Evolutionary conservation across 345 rosid species (phyloP).

Genomic region (Citrus inodora): DNA sequence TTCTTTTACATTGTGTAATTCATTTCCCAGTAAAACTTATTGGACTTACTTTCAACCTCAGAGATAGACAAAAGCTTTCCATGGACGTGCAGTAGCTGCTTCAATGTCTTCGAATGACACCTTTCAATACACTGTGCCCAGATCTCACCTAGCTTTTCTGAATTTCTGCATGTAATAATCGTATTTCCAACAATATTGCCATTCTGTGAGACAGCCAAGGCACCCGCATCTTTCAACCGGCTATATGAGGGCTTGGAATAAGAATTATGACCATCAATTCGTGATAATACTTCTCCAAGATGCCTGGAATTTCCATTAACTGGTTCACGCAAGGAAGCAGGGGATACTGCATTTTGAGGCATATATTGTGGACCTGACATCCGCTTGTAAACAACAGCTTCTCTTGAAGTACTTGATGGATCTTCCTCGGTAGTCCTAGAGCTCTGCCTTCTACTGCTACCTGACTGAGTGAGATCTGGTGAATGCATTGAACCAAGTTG

Average conservation of each 20-base stretch:
- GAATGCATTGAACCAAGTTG: constrained; percentile 93
- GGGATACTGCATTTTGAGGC: constrained; percentile 47
- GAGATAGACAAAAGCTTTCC: constrained; percentile 80
- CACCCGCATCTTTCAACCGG: constrained; percentile 29
- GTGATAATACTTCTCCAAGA: constrained; percentile 37
- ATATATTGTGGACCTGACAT: constrained; percentile 49
- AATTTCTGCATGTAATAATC: constrained; percentile 42
- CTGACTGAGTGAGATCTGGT: constrained; percentile 63
- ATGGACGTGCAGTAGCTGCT: constrained; percentile 72
- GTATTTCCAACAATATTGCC: constrained; percentile 35
- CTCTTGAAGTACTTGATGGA: constrained; percentile 68
- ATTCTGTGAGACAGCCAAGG: constrained; percentile 38
- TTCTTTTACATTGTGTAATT: background rate
- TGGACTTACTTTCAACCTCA: constrained; percentile 69
- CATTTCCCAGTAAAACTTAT: background rate
- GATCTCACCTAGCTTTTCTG: constrained; percentile 58
- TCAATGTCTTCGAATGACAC: constrained; percentile 89
- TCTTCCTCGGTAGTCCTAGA: constrained; percentile 82
- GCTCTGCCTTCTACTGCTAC: constrained; percentile 84
- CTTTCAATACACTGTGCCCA: constrained; percentile 82
- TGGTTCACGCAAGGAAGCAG: constrained; percentile 47
- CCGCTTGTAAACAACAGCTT: constrained; percentile 49
- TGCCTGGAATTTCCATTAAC: constrained; percentile 38
- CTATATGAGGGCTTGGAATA: constrained; percentile 41
- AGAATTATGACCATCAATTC: constrained; percentile 32